A percentile compares a stretch with the other conserved stretches of the same genome.
Conservation (phyloP, 306 rosid genomes). For the Amphicarpaea edgeworthii region DNA sequence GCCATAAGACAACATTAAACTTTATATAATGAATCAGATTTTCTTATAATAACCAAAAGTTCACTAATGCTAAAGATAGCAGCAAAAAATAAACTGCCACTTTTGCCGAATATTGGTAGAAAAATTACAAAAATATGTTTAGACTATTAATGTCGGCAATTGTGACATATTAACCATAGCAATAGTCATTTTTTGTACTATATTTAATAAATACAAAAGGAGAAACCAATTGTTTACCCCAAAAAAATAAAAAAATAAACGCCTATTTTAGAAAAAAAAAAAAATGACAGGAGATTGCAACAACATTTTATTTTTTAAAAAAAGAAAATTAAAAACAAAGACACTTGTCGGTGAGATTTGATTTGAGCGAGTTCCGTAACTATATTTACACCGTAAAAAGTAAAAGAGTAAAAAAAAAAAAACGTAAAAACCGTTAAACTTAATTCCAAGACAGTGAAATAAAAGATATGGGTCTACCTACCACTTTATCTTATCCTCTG, state of each 20-base stretch:
- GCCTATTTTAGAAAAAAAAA: background rate
- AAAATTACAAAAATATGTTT: background rate
- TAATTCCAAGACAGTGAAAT: slow-evolving; percentile 36
- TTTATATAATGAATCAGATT: background rate
- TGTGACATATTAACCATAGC: background rate
- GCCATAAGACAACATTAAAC: slow-evolving; percentile 3
- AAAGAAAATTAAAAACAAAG: background rate
- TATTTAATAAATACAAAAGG: background rate
- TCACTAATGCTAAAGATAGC: background rate
- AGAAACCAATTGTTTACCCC: slow-evolving; percentile 4
- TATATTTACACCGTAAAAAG: slow-evolving; percentile 10
- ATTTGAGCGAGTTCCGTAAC: background rate
- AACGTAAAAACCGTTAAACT: slow-evolving; percentile 60
- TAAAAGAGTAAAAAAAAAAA: background rate
- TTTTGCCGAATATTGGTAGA: background rate
- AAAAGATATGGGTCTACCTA: too few relatives aligned
- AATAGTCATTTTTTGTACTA: slow-evolving; percentile 9
- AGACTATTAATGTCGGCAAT: background rate
- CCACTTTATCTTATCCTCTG: slow-evolving; percentile 34
- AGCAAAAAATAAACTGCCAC: background rate
- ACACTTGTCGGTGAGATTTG: slow-evolving; percentile 18
- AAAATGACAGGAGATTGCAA: background rate
- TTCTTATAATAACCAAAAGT: background rate
- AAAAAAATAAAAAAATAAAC: slow-evolving; percentile 7
- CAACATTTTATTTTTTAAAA: background rate